Base-by-base conservation (phyloP, 768 basidiomycete species). In the Podaxis sp. region DNA sequence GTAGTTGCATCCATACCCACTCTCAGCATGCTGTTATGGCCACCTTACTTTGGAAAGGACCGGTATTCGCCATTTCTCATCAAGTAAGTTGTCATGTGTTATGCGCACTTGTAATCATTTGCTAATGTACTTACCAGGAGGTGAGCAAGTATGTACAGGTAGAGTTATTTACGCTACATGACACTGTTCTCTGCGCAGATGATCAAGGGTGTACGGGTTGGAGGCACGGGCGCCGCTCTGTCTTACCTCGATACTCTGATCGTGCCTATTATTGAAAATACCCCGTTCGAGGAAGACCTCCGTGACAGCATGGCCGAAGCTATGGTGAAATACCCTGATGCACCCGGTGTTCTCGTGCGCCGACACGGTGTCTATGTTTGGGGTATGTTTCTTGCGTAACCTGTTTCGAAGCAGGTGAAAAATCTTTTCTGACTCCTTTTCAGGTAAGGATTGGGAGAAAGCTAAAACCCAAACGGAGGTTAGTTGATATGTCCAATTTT, bases 1-100 rank as follows among this genome's bases (percentile, higher is more conserved):
- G 90, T 1, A 91, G 91, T 49, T 95, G 93, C 68, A 93, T 96
- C 65, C 94, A 95, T 71, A 95, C 93, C 0, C 94, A 95, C 71
- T 93, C 90, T 0, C 93, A 95, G 71, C 86, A 95, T 72, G 93
- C 88, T 41, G 94, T 96, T 46, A 91, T 95, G 87, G 89, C 88
- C 1, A 95, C 93, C 0, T 74, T 96, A 38, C 78, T 94, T 15
- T 93, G 88, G 84, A 78, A 83, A 4, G 88, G 86, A 0, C 77
- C 83, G 26, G 78, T 85, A 20, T 95, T 95, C 67, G 82, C 80
- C 63, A 91, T 95, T 66, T 92, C 90, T 10, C 93, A 95, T 73
- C 92, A 93, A 73, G 93, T 86, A 60, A 66, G 78, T 69, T 33
- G 11, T 12, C 46, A 33, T 33, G 33, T 38, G 41, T 56, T 56